phyloP scores from a whole-genome alignment of 208 protist genomes.

The Leishmania turanica region DNA sequence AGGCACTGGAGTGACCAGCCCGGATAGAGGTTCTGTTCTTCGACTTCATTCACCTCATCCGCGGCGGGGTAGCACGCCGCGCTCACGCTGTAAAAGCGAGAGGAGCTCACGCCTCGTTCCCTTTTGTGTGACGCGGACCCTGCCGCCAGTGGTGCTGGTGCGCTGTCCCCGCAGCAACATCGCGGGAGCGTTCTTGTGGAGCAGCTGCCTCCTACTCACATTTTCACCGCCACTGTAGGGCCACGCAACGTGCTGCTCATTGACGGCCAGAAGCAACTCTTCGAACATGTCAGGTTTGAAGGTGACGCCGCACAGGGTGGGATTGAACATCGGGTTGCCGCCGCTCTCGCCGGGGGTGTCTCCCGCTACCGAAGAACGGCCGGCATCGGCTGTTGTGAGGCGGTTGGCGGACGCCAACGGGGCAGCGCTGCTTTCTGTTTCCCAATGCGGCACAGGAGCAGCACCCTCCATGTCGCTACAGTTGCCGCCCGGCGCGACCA shows the following conservation, averaged over 20 bases:
- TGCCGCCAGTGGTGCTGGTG: neutral
- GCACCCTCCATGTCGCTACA: neutral
- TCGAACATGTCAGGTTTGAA: slow-evolving; percentile 49
- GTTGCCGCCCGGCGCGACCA: neutral
- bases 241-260: slow-evolving; percentile 37
- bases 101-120: slow-evolving; percentile 12
- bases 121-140: slow-evolving; percentile 1
- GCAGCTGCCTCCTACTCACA: slow-evolving; percentile 42
- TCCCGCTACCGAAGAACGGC: slow-evolving; percentile 11
- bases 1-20: slow-evolving; percentile 60
- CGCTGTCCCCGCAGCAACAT: slow-evolving; percentile 26
- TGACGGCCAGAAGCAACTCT: slow-evolving; percentile 41
- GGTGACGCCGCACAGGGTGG: slow-evolving; percentile 25
- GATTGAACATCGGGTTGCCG: slow-evolving; percentile 45
- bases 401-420: neutral
- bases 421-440: neutral
- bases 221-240: slow-evolving; percentile 44
- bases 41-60: slow-evolving; percentile 39
- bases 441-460: neutral
- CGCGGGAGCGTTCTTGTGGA: slow-evolving; percentile 30
- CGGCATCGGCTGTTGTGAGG: slow-evolving; percentile 14
- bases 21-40: slow-evolving; percentile 37
- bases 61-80: slow-evolving; percentile 17
- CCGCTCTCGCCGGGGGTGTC: slow-evolving; percentile 5
- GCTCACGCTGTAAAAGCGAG: slow-evolving; percentile 6